Base-by-base conservation (phyloP, 495 filamentous ascomycete genomes). In the Delitschia confertaspora region DNA sequence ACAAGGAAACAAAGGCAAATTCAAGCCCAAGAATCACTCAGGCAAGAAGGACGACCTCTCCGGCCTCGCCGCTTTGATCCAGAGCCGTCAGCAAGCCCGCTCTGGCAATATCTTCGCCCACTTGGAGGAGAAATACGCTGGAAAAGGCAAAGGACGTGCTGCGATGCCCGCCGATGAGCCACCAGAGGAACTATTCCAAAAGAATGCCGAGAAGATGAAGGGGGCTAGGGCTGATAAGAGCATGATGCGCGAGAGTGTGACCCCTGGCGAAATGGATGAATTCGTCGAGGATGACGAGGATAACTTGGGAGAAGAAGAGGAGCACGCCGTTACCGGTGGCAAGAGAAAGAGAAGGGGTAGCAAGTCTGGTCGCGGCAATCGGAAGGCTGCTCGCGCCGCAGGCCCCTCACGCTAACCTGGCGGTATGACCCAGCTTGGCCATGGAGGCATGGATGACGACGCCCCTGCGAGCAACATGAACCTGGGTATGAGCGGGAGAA, bases 51-150 rank as follows among this genome's bases (percentile, higher is more conserved):
- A 60, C 30, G 62, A 62, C 36, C 66, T 62, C 42, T 38, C 45
- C n/a, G 73, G 67, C 32, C 65, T 84, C 23, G 68, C 68, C 16
- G 74, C 69, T 3, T 40, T 83, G 50, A 83, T 85, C 38, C 69
- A 75, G 50, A 62, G 66, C 49, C 65, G 73, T 20, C 72, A 78
- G 53, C 61, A 69, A 46, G 58, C 61, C 14, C 66, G 75, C 8
- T 65, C 61, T 6, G 67, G 33, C 20, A 59, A 61, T 14, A 80
- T 94, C 58, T 61, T 88, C 17, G 80, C 81, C 32, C 58, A 69
- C 33, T 51, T 93, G 22, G 84, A 80, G 47, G 84, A 76, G 19
- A 88, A 85, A 65, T 93, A 91, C 57, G 74, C 69, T 6, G 64
- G 66, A 13, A 55, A 66, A 26, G 70, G 73, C 26, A 75, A 71